Conservation (phyloP, 2,329 filamentous ascomycete genomes). For the Aschersonia sp. region DNA sequence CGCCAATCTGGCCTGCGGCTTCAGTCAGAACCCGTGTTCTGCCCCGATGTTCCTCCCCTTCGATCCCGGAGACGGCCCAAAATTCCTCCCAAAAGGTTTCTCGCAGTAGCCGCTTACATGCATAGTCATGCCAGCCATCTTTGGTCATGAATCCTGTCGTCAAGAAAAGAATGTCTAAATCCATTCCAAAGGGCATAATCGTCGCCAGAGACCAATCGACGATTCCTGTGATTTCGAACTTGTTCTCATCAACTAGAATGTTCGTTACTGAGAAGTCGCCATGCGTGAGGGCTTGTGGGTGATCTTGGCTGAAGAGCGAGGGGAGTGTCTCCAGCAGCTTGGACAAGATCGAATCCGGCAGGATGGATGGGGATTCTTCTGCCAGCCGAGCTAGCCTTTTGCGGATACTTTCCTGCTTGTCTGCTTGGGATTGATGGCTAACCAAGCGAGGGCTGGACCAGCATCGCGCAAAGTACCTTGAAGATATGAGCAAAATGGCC, state of each 20-base stretch:
- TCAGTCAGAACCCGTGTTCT: slow-evolving; percentile 9
- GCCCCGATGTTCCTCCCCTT: slow-evolving; percentile 6
- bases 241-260: slow-evolving; percentile 12
- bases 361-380: slow-evolving; percentile 1
- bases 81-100: slow-evolving; percentile 15
- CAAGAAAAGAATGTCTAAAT: slow-evolving; percentile 6
- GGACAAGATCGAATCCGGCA: slow-evolving; percentile 4
- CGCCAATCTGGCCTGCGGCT: slow-evolving; percentile 10
- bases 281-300: slow-evolving; percentile 15
- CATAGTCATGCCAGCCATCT: slow-evolving; percentile 14
- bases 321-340: slow-evolving; percentile 9
- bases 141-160: slow-evolving; percentile 12
- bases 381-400: slow-evolving; percentile 6
- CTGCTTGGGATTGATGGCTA: slow-evolving; percentile 5
- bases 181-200: slow-evolving; percentile 10
- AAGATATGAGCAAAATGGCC: neutral
- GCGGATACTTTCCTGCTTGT: slow-evolving; percentile 6
- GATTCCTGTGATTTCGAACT: slow-evolving; percentile 9
- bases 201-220: slow-evolving; percentile 15
- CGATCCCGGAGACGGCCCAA: slow-evolving; percentile 9
- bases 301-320: slow-evolving; percentile 11
- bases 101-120: slow-evolving; percentile 8
- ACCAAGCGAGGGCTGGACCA: slow-evolving; percentile 6
- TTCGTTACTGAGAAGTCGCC: slow-evolving; percentile 14
- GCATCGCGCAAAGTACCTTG: slow-evolving; percentile 13